Evolutionary conservation across 2,329 filamentous ascomycete genomes (phyloP), one percentile per base, ranked within the genome.

Genomic region (Juglanconis juglandina): DNA sequence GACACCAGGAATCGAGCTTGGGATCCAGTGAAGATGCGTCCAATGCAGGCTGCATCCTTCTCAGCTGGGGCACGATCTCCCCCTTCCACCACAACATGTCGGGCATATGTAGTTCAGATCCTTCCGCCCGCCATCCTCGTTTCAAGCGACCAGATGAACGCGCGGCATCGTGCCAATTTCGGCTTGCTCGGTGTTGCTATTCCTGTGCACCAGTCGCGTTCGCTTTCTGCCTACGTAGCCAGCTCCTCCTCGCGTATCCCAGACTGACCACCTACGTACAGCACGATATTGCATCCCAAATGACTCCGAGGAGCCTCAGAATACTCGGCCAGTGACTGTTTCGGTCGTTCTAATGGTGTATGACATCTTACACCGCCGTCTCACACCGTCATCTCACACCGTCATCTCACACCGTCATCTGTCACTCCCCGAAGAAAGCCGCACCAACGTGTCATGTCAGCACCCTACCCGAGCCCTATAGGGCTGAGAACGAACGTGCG

Each of bases 391-490:
- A 17, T 48, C 24, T 48, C 46, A 11, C 46, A 11, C 46, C 14
- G 24, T 33, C 46, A 33, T 13, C 30, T 44, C 14, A 13, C 24
- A 5, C 24, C 24, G 5, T 32, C 24, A 24, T 24, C 24, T 24
- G 24, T 24, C 46, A 17, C 46, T 10, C 3, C 24, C 9, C 46
- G 11, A 44, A 10, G 7, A 6, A 7, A 47, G 41, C 11, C 11
- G 42, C 14, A 35, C 13, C 52, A 33, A 33, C 24, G 42, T 33
- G 24, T 47, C 41, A 47, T 46, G 53, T 55, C 53, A 48, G 44
- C 53, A 56, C 42, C 44, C 35, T 49, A 56, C 32, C 14, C 46
- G 30, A 56, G 53, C 53, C 53, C 44, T 48, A 14, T 56, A 56
- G 53, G 53, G 53, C 53, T 56, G 53, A 56, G 34, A 9, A 46